Percentiles rank a stretch among this genome's conserved stretches.
These are phyloP conservation scores for Hypoxylon fragiforme DNA, from an alignment of 495 filamentous ascomycete species.

Conservation along the genomic window DNA sequence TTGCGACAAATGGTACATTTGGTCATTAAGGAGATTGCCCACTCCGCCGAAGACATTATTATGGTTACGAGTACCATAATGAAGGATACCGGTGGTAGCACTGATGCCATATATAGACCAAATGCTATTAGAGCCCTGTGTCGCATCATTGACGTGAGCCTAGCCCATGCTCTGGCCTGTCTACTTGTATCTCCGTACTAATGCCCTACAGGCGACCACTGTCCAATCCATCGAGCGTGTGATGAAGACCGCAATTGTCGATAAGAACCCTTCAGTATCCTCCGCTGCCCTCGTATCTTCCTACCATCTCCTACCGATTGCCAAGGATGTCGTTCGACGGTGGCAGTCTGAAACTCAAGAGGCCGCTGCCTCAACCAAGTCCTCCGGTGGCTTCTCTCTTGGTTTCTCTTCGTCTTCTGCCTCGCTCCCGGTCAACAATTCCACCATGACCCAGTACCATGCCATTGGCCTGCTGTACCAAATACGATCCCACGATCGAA, in stretches of 20 bases:
- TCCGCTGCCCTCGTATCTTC: slow-evolving; percentile 96
- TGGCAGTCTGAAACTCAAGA: slow-evolving; percentile 99
- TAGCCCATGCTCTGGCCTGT: background rate
- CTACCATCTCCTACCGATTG: slow-evolving; percentile 96
- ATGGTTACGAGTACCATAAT: slow-evolving; percentile 99
- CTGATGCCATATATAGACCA: slow-evolving; percentile 91
- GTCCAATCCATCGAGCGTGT: slow-evolving; percentile 97
- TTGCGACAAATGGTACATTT: slow-evolving; percentile 99
- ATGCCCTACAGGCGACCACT: slow-evolving; percentile 73
- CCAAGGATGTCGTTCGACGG: slow-evolving; percentile 90
- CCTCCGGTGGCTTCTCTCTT: slow-evolving; percentile 82
- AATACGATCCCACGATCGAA: slow-evolving; percentile 95
- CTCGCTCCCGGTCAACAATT: slow-evolving; percentile 73
- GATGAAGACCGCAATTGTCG: slow-evolving; percentile 98
- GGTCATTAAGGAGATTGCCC: slow-evolving; percentile 93
- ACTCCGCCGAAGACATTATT: slow-evolving; percentile 97
- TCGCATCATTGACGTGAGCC: slow-evolving; percentile 91
- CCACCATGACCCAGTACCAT: slow-evolving; percentile 97
- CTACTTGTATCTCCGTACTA: slow-evolving; percentile 20
- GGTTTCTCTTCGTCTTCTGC: slow-evolving; percentile 79
- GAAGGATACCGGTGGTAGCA: slow-evolving; percentile 97
- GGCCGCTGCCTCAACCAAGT: slow-evolving; percentile 86
- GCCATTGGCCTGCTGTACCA: slow-evolving; percentile 97
- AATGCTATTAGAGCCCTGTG: slow-evolving; percentile 97
- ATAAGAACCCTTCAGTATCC: slow-evolving; percentile 97